These are phyloP conservation scores for Rhododendron vialii DNA, from an alignment of 148 eudicot genomes.

Conservation along the genomic window DNA sequence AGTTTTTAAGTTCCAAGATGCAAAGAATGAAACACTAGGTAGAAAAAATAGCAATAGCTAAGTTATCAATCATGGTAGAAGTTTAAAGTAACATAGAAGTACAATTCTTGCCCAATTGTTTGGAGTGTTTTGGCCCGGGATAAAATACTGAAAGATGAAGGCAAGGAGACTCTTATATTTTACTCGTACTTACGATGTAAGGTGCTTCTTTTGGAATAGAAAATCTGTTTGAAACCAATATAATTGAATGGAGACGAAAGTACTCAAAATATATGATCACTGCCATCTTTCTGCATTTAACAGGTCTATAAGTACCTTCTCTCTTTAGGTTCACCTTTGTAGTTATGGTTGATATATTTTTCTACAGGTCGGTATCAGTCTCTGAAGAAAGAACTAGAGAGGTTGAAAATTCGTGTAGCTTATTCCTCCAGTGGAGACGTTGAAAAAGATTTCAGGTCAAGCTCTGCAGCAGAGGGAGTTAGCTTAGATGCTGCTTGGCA, in stretches of 20 bases:
- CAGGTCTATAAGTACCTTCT: not conserved
- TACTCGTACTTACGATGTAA: not conserved
- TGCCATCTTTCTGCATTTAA: not conserved
- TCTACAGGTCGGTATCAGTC: constrained; percentile 50
- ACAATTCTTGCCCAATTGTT: not conserved
- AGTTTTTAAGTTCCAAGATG: not conserved
- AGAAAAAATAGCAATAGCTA: not conserved
- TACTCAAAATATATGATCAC: no score
- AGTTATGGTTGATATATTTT: not conserved
- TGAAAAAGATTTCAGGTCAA: constrained; percentile 17
- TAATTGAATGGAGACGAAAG: no score
- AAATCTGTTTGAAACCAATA: no score
- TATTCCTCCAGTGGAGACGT: constrained; percentile 15
- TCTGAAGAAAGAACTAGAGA: constrained; percentile 50
- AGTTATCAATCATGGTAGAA: not conserved
- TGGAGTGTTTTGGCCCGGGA: no score
- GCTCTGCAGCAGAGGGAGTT: constrained; percentile 17
- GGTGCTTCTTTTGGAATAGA: not conserved
- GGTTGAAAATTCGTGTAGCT: constrained; percentile 33
- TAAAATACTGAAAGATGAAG: not conserved
- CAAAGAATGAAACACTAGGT: not conserved
- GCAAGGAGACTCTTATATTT: not conserved
- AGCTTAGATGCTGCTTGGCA: constrained; percentile 36
- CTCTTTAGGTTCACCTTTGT: not conserved
- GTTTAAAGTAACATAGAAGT: not conserved